Evolutionary conservation across 2,329 filamentous ascomycete species (phyloP), one percentile per base, ranked within the genome.

Genomic region (Botryotinia globosa): DNA sequence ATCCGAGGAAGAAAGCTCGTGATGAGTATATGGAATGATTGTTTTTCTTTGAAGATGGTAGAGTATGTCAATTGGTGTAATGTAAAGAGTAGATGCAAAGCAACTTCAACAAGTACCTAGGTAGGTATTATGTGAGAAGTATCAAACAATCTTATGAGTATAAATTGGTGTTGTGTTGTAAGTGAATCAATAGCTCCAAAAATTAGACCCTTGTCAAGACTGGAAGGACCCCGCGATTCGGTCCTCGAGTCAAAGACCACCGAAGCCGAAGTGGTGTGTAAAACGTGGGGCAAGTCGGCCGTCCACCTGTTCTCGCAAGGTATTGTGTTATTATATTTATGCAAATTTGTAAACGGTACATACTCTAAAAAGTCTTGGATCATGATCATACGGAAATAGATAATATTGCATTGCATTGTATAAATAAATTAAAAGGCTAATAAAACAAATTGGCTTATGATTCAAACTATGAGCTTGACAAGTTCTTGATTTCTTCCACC

Each of bases 401-500:
- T 44, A 48, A 32, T 5, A 54, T 56, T 29, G n/a, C n/a, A 56
- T 56, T 56, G 51, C n/a, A 67, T 56, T 71, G 9, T 18, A 45
- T 25, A 54, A 12, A 54, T 20, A 39, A 22, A 54, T 39, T 48
- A 58, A 61, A 29, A 29, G 20, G 45, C 29, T 51, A 72, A 45
- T n/a, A 44, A 69, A 69, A 54, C 58, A 73, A 62, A 58, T 64
- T 42, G 37, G 34, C 69, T 73, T 73, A 56, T 22, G 34, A 51
- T 59, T 56, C 54, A 58, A 34, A 44, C 64, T 73, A 76, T 72
- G 70, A 75, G 45, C 76, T 74, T 45, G 76, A 73, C 45, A 77
- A 48, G 39, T 76, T 75, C 72, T 78, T 75, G 16, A 79, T 73
- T 42, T 75, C 77, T 59, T 78, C 72, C 25, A 74, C 74, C 48